Base-by-base conservation (phyloP, 176 grass and related monocot genomes). In the Puccinellia tenuiflora region DNA sequence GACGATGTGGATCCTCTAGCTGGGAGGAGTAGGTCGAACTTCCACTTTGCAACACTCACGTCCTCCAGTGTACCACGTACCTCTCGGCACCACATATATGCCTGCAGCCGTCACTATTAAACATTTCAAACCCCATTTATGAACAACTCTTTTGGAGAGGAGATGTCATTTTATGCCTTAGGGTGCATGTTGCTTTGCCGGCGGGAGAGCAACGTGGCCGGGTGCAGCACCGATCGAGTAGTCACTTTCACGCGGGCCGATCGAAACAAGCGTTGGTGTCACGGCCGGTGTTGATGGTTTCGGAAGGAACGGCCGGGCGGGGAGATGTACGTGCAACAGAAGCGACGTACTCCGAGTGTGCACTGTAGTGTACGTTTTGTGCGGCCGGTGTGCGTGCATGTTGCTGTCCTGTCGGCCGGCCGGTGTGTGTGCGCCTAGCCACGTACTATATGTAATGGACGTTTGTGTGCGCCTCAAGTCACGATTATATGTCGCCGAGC, bases 391-490 rank as follows among this genome's bases (percentile, higher is more conserved):
- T n/a, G n/a, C n/a, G 38, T 52, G 20, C 51, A 1, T 35, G 37
- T 17, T 73, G 84, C 10, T 73, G 17, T 40, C 67, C n/a, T n/a
- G n/a, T n/a, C n/a, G n/a, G n/a, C n/a, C n/a, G n/a, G n/a, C n/a
- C n/a, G 12, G 6, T 18, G 84, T 1, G 33, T 21, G 76, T 1
- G 18, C 15, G 84, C 0, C 5, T 50, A 3, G 76, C 53, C 84
- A 52, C 34, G 65, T 37, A n/a, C n/a, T n/a, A 40, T n/a, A n/a
- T n/a, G n/a, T n/a, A 2, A 47, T 46, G 63, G 75, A 46, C 20
- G 39, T 52, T 59, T 88, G 63, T 79, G 65, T 79, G 75, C 66
- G 20, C 45, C 53, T 3, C 7, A 84, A 64, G 75, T 20, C 86
- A 65, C 81, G 80, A n/a, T 1, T 42, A 59, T 24, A 46, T 74